phyloP scores from a whole-genome alignment of 371 early-diverging fungal genomes.

The Lichtheimia hyalospora region DNA sequence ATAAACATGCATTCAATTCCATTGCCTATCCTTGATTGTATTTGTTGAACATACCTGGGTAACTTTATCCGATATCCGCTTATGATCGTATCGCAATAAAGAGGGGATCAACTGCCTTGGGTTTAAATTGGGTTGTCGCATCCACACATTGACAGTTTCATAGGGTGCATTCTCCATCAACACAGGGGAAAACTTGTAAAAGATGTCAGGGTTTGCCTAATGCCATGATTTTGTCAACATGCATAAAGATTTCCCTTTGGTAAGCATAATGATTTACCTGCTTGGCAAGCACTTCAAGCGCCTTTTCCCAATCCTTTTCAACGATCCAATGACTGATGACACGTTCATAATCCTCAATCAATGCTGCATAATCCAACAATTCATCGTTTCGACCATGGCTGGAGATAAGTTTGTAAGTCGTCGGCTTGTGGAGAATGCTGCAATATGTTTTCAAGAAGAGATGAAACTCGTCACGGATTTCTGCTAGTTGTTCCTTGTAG shows the following conservation, averaged over 20 bases:
- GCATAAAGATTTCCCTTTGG: background rate
- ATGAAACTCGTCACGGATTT: slow-evolving; percentile 67
- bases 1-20: background rate
- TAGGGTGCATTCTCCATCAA: slow-evolving; percentile 82
- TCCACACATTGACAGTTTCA: slow-evolving; percentile 82
- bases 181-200: slow-evolving; percentile 82
- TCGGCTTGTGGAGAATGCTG: slow-evolving; percentile 59
- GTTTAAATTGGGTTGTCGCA: slow-evolving; percentile 77
- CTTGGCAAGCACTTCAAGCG: slow-evolving; percentile 72
- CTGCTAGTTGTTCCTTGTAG: slow-evolving; percentile 45
- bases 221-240: background rate
- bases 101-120: slow-evolving; percentile 88
- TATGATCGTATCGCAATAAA: slow-evolving; percentile 74
- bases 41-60: slow-evolving; percentile 13
- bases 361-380: slow-evolving; percentile 73
- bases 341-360: slow-evolving; percentile 79
- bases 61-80: slow-evolving; percentile 20
- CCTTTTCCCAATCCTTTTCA: slow-evolving; percentile 71
- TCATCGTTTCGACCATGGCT: slow-evolving; percentile 83
- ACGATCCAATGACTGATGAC: slow-evolving; percentile 81
- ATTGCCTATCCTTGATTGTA: background rate
- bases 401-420: slow-evolving; percentile 76
- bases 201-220: slow-evolving; percentile 70
- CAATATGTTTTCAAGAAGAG: slow-evolving; percentile 70
- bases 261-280: slow-evolving; percentile 45